A percentile compares a stretch with the other conserved stretches of the same genome.
These are phyloP conservation scores for Aspergillus terreus DNA, from an alignment of 2,329 filamentous ascomycete species.

Conservation along the genomic window DNA sequence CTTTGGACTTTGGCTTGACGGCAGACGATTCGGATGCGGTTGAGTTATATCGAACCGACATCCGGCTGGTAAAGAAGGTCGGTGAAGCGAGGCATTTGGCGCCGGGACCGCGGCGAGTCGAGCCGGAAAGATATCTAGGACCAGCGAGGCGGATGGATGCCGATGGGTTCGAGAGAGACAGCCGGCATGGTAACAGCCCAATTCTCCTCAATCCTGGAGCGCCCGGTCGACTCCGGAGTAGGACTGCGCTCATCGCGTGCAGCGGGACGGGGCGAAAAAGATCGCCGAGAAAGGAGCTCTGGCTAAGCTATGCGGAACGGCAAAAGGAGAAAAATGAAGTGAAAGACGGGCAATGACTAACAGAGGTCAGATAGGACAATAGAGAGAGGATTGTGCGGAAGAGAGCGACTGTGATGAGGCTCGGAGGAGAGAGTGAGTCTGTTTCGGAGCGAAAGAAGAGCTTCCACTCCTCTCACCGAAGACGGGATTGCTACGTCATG, in stretches of 20 bases:
- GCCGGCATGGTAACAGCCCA: slow-evolving; percentile 18
- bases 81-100: slow-evolving; percentile 21
- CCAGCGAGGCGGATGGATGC: slow-evolving; percentile 10
- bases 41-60: slow-evolving; percentile 30
- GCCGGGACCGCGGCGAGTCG: slow-evolving; percentile 14
- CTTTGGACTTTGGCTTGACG: slow-evolving; percentile 22
- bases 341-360: background rate
- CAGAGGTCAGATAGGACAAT: slow-evolving; percentile 6
- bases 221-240: slow-evolving; percentile 28
- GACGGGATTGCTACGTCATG: slow-evolving; percentile 6
- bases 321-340: slow-evolving; percentile 2
- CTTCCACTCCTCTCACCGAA: background rate
- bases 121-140: slow-evolving; percentile 16
- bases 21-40: slow-evolving; percentile 22
- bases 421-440: slow-evolving; percentile 2
- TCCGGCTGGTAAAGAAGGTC: slow-evolving; percentile 18
- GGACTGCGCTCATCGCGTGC: slow-evolving; percentile 28
- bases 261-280: slow-evolving; percentile 4
- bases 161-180: slow-evolving; percentile 14
- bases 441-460: background rate
- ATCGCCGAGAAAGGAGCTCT: slow-evolving; percentile 7
- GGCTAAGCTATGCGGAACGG: background rate
- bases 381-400: slow-evolving; percentile 4
- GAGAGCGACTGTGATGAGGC: slow-evolving; percentile 4
- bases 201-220: slow-evolving; percentile 25